phyloP scores from a whole-genome alignment of 192 early-diverging fungal species.

The Diversispora epigaea region DNA sequence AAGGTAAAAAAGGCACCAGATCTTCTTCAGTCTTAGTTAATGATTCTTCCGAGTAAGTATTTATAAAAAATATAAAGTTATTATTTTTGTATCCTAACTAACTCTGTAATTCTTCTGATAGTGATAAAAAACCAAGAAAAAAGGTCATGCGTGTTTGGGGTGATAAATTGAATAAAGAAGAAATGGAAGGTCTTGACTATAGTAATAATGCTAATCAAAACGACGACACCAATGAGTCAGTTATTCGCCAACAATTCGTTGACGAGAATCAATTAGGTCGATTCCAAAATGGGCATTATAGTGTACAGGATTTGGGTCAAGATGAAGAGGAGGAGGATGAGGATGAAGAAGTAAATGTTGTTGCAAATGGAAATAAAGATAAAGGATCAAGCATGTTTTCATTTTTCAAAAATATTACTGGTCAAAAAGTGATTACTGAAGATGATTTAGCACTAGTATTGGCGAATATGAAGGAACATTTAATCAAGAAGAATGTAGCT shows the following conservation, averaged over 20 bases:
- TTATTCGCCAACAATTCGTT: conserved; percentile 32
- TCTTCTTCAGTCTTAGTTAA: conserved; percentile 26
- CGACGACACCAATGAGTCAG: conserved; percentile 27
- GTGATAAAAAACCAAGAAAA: conserved; percentile 47
- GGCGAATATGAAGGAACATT: conserved; percentile 86
- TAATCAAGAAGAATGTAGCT: conserved; percentile 93
- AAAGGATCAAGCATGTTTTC: conserved; percentile 56
- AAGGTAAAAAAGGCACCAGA: conserved; percentile 30
- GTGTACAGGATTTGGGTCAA: conserved; percentile 70
- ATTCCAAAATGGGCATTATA: conserved; percentile 70
- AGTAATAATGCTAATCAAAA: conserved; percentile 29
- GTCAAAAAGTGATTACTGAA: conserved; percentile 68
- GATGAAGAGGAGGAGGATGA: conserved; percentile 55
- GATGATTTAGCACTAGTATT: conserved; percentile 77
- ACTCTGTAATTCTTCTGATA: not conserved
- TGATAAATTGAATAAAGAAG: conserved; percentile 58
- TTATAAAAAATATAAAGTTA: not conserved
- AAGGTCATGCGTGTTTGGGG: conserved; percentile 79
- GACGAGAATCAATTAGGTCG: conserved; percentile 66
- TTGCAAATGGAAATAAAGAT: conserved; percentile 29
- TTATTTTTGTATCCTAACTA: not conserved
- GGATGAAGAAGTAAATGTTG: conserved; percentile 40
- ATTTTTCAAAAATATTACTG: conserved; percentile 71
- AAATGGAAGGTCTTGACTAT: conserved; percentile 56
- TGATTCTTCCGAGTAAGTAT: conserved; percentile 35